Evolutionary conservation across 495 filamentous ascomycete genomes (phyloP), one percentile per base, ranked within the genome.

Genomic region (Evernia prunastri): DNA sequence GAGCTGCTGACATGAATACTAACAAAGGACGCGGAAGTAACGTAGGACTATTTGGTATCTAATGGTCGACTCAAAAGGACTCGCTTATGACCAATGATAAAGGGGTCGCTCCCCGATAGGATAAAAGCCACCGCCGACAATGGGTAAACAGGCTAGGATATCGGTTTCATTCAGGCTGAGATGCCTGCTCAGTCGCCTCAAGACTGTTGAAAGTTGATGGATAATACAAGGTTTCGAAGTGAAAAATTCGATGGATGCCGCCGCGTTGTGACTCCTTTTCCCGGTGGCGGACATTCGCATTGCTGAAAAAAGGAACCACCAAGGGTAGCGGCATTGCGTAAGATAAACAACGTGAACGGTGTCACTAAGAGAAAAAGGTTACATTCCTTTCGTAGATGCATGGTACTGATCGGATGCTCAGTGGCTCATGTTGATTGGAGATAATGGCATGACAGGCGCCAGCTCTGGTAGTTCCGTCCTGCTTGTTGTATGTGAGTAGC

Each of bases 361-460:
- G 51, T 29, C 17, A 11, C 7, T 17, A 17, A n/a, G n/a, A n/a
- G n/a, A n/a, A 54, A 54, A 29, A 54, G 27, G 15, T 20, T 20
- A 29, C 51, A 54, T 54, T 2, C 27, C 27, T 0, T 54, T 20
- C 3, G n/a, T 15, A 54, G 27, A 54, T 54, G 57, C 13, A 8
- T 27, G 20, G 1, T 39, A 31, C 18, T 18, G 27, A 20, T 43
- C 23, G 40, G 17, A 59, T 40, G 57, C 57, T 39, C 35, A 39
- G 40, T 59, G 57, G 27, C 57, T 43, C 57, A 43, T 45, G 36
- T 79, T 84, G 70, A 91, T 81, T 31, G 89, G 89, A 20, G 87
- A 90, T 53, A 91, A 77, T 35, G 89, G 89, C 68, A 83, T 81
- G 65, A 87, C 83, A 9, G 88, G 88, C 42, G 86, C 89, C n/a